Conservation (phyloP, 192 early-diverging fungal genomes). For the Backusella tarrabulga region DNA sequence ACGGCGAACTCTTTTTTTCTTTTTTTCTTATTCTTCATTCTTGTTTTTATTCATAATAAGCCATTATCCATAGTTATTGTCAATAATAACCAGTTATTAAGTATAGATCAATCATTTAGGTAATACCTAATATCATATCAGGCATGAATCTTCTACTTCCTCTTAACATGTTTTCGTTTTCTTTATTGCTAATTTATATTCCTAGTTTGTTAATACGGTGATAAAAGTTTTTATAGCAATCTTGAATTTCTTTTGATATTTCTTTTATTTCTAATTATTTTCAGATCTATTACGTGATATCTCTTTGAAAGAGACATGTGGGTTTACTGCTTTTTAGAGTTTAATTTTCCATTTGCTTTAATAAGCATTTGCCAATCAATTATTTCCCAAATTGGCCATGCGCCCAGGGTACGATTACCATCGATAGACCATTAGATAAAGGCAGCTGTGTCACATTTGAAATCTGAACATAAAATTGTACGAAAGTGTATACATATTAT, state of each 20-base stretch:
- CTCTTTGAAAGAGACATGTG: not conserved
- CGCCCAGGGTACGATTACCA: not conserved
- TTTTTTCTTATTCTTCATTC: not conserved
- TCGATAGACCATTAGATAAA: not conserved
- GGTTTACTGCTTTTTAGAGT: not conserved
- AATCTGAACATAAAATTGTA: not conserved
- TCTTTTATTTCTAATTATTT: not conserved
- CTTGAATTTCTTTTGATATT: not conserved
- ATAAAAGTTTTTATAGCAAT: not conserved
- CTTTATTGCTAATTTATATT: not conserved
- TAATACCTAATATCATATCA: not conserved
- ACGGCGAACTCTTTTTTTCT: not conserved
- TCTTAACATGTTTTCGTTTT: not conserved
- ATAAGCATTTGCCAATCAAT: not conserved
- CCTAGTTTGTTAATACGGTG: not conserved
- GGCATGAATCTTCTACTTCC: not conserved
- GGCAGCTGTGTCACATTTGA: not conserved
- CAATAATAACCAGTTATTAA: not conserved
- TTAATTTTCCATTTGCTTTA: not conserved
- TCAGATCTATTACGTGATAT: not conserved
- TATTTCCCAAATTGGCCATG: slow-evolving; percentile 4
- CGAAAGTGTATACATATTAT: not conserved
- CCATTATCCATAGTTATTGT: not conserved
- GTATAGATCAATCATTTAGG: not conserved
- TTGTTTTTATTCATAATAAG: not conserved